Evolutionary conservation across 805 yeast species (phyloP).

Genomic region (Kuraishia molischiana): DNA sequence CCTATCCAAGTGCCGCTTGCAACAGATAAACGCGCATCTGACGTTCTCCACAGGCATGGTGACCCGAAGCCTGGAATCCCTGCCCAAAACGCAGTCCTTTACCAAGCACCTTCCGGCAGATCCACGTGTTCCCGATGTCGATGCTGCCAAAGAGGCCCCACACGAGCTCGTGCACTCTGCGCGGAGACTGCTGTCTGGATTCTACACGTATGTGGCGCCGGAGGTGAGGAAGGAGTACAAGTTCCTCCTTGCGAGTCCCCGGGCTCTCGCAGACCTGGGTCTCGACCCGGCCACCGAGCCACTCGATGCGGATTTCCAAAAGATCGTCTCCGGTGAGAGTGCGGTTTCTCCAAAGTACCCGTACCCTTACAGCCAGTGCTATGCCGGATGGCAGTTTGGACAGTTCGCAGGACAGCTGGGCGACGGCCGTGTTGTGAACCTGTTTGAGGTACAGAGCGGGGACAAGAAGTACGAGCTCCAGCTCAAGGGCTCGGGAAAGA

Average conservation of each 20-base stretch:
- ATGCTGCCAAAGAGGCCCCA: constrained; percentile 17
- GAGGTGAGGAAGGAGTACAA: constrained; percentile 41
- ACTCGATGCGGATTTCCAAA: constrained; percentile 34
- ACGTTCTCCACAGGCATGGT: too few relatives aligned
- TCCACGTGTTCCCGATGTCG: constrained; percentile 16
- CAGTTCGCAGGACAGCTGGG: constrained; percentile 96
- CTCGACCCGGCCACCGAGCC: constrained; percentile 26
- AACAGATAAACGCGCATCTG: too few relatives aligned
- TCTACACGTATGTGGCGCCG: constrained; percentile 69
- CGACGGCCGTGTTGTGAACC: constrained; percentile 82
- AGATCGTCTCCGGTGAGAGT: constrained; percentile 50
- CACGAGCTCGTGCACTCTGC: constrained; percentile 36
- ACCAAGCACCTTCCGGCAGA: constrained; percentile 18
- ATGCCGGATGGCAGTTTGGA: constrained; percentile 97
- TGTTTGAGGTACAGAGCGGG: constrained; percentile 57
- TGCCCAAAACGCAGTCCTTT: constrained; percentile 19
- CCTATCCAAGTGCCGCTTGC: not conserved
- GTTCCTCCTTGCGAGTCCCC: constrained; percentile 47
- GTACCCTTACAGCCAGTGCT: constrained; percentile 82
- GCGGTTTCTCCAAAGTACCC: constrained; percentile 18
- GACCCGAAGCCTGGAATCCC: too few relatives aligned
- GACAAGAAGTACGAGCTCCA: constrained; percentile 51
- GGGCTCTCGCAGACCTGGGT: constrained; percentile 55
- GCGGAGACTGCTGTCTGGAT: constrained; percentile 46
- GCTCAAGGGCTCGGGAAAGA: constrained; percentile 84